Conservation (phyloP, 1,139 yeast genomes). For the Dujonia santamariae region DNA sequence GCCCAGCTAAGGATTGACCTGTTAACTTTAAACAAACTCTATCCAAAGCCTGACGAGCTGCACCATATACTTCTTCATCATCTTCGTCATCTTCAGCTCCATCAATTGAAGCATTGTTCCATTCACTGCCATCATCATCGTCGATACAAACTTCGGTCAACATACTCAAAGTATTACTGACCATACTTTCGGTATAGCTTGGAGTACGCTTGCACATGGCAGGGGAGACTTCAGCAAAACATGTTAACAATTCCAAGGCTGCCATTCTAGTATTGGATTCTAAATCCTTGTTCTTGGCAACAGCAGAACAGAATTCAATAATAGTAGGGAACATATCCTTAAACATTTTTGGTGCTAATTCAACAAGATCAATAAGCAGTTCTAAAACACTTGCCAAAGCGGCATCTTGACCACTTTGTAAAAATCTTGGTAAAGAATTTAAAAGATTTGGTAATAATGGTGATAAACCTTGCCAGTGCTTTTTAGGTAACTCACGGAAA, state of each 20-base stretch:
- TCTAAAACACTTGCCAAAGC: slow-evolving; percentile 88
- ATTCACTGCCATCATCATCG: slow-evolving; percentile 87
- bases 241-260: slow-evolving; percentile 82
- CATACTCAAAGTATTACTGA: slow-evolving; percentile 72
- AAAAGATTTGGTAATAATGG: slow-evolving; percentile 79
- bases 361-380: slow-evolving; percentile 84
- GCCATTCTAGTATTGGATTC: slow-evolving; percentile 80
- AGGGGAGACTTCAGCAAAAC: slow-evolving; percentile 92
- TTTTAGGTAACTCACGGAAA: slow-evolving; percentile 77
- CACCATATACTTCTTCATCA: slow-evolving; percentile 83
- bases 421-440: slow-evolving; percentile 82
- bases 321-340: slow-evolving; percentile 85
- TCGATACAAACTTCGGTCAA: slow-evolving; percentile 91
- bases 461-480: slow-evolving; percentile 71
- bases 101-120: slow-evolving; percentile 73
- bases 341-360: slow-evolving; percentile 92
- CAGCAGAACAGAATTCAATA: slow-evolving; percentile 77
- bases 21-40: slow-evolving; percentile 81
- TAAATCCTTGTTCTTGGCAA: slow-evolving; percentile 66
- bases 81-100: slow-evolving; percentile 79
- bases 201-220: slow-evolving; percentile 87
- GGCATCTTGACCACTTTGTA: slow-evolving; percentile 72
- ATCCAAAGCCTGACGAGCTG: slow-evolving; percentile 92
- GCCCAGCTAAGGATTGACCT: slow-evolving; percentile 80
- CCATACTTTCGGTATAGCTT: slow-evolving; percentile 67